phyloP scores from a whole-genome alignment of 352 stramenopile genomes.

The Peronospora destructor region DNA sequence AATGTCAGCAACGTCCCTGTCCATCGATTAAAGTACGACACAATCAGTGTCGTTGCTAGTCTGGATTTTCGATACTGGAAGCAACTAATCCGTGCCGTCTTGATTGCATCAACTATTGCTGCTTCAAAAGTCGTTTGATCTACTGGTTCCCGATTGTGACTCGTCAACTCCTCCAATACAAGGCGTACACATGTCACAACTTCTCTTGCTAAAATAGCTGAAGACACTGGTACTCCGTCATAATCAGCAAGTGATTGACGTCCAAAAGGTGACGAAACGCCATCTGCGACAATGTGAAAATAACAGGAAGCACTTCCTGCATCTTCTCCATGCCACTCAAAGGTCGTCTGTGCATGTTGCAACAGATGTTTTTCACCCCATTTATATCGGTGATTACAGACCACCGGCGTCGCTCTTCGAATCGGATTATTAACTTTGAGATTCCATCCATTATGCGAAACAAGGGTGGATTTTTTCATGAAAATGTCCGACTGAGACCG shows the following conservation, averaged over 20 bases:
- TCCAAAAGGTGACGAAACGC: slow-evolving; percentile 58
- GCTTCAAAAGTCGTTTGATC: slow-evolving; percentile 39
- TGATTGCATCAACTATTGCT: too few species aligned
- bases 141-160: slow-evolving; percentile 38
- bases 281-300: slow-evolving; percentile 77
- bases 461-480: slow-evolving; percentile 21
- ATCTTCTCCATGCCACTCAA: slow-evolving; percentile 69
- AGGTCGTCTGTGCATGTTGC: neutral
- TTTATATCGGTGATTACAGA: slow-evolving; percentile 4
- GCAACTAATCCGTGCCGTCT: too few species aligned
- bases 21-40: slow-evolving; percentile 73
- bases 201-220: slow-evolving; percentile 43
- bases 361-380: slow-evolving; percentile 7
- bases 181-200: slow-evolving; percentile 47
- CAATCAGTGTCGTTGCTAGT: slow-evolving; percentile 57
- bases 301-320: slow-evolving; percentile 42
- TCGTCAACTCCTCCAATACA: slow-evolving; percentile 51
- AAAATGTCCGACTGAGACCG: slow-evolving; percentile 40
- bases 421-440: slow-evolving; percentile 29
- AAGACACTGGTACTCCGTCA: slow-evolving; percentile 40
- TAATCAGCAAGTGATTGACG: slow-evolving; percentile 23
- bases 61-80: slow-evolving; percentile 32
- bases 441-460: slow-evolving; percentile 20
- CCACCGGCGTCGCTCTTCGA: slow-evolving; percentile 8
- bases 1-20: slow-evolving; percentile 55